Conservation (phyloP, 169 alveolate species). For the Theileria equi region DNA sequence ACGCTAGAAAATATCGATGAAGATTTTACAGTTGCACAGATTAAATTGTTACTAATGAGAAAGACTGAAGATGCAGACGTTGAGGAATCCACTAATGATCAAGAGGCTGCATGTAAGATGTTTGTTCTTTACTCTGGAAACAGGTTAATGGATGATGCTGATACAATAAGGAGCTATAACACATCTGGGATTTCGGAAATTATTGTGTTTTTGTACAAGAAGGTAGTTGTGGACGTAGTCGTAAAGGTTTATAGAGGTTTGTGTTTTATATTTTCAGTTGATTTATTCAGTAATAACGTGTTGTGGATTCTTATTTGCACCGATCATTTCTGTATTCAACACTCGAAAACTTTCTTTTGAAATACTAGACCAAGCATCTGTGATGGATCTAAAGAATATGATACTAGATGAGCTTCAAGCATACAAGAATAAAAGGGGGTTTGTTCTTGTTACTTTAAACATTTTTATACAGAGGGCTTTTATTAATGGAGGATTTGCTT, state of each 20-base stretch:
- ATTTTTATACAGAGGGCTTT: background rate
- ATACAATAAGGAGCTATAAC: slow-evolving; percentile 33
- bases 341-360: slow-evolving; percentile 18
- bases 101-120: slow-evolving; percentile 16
- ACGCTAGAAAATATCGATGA: slow-evolving; percentile 23
- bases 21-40: slow-evolving; percentile 24
- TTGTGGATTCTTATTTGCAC: slow-evolving; percentile 45
- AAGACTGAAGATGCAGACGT: slow-evolving; percentile 4
- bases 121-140: slow-evolving; percentile 47
- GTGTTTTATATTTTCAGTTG: background rate
- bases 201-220: slow-evolving; percentile 33
- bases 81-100: slow-evolving; percentile 20
- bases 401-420: slow-evolving; percentile 1
- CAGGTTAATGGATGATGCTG: slow-evolving; percentile 13
- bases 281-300: slow-evolving; percentile 27
- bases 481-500: slow-evolving; percentile 5
- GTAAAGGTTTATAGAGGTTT: slow-evolving; percentile 31
- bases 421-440: slow-evolving; percentile 23
- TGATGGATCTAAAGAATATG: slow-evolving; percentile 28
- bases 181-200: slow-evolving; percentile 28
- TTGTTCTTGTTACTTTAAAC: background rate
- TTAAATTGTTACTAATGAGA: slow-evolving; percentile 10
- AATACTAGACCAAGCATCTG: slow-evolving; percentile 43
- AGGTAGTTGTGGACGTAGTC: slow-evolving; percentile 6
- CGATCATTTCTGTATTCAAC: slow-evolving; percentile 5